Base-by-base conservation (phyloP, 2,329 filamentous ascomycete genomes). In the Alternaria solani region DNA sequence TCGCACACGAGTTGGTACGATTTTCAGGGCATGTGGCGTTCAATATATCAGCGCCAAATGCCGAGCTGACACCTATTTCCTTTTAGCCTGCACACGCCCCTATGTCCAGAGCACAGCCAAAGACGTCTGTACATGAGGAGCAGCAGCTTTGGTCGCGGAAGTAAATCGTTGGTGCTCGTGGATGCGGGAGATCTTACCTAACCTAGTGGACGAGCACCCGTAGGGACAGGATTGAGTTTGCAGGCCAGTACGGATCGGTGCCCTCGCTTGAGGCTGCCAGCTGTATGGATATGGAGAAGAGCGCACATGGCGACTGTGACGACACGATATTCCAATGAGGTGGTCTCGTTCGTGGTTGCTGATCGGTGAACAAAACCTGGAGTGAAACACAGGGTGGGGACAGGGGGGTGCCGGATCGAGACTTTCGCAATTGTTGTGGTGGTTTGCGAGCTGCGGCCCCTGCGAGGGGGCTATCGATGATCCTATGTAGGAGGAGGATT, bases 321-420 rank as follows among this genome's bases (percentile, higher is more conserved):
- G 51, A 58, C 49, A 42, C 18, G 38, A 44, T 42, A 43, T 38
- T 59, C 52, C 32, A 39, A 38, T 49, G 48, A 32, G 28, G 52
- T 47, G 30, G 32, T 43, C 38, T 64, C 23, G 42, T 53, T 34
- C 26, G 34, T 42, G 43, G 30, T 14, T 41, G 30, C 56, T 63
- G 56, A 64, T 64, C 62, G 62, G 62, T 64, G 56, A 63, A 56
- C 59, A 36, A 38, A 51, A 57, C 41, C 53, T 49, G 30, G 46
- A 49, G 41, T 52, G 49, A 55, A 51, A 57, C 59, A 42, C 42
- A 34, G 47, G 54, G 26, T 51, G 34, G 38, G 52, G 51, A 34
- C 52, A 51, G 44, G 44, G 44, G 57, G 57, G 23, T 56, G 25
- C 25, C 39, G 30, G 18, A 51, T 51, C 38, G 39, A 38, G 42